phyloP scores from a whole-genome alignment of 176 grass and related monocot species.

The Aegilops bicornis region DNA sequence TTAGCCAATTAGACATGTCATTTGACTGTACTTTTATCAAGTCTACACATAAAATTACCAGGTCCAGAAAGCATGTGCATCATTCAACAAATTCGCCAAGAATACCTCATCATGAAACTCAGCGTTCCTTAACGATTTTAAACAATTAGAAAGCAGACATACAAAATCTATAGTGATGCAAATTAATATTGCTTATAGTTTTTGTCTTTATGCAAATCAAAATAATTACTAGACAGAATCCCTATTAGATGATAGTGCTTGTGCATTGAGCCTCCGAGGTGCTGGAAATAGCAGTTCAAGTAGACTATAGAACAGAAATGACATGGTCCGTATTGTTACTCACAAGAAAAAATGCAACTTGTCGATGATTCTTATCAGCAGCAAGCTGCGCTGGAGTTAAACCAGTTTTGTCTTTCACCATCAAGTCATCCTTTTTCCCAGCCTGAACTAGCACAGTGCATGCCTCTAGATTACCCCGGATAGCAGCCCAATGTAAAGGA shows the following conservation, averaged over 20 bases:
- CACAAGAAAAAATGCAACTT: conserved; percentile 99
- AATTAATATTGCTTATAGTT: conserved; percentile 2
- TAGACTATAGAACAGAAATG: conserved; percentile 8
- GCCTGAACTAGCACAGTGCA: conserved; percentile 95
- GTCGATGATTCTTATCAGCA: conserved; percentile 81
- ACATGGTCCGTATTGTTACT: conserved; percentile 40
- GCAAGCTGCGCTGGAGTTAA: conserved; percentile 93
- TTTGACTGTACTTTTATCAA: neutral
- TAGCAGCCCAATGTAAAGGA: conserved; percentile 99
- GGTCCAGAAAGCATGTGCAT: neutral
- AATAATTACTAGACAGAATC: neutral
- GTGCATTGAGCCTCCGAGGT: neutral
- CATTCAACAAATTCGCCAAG: neutral
- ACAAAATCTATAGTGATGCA: neutral
- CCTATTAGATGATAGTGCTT: conserved; percentile 17
- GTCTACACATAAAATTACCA: neutral
- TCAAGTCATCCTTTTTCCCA: conserved; percentile 97
- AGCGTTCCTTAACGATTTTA: neutral
- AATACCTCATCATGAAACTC: neutral
- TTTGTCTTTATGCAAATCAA: neutral
- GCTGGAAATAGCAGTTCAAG: conserved; percentile 3
- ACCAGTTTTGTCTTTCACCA: conserved; percentile 90
- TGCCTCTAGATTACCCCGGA: conserved; percentile 87
- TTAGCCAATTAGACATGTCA: neutral
- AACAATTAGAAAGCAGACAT: neutral